These are phyloP conservation scores for Bretschneidera sinensis DNA, from an alignment of 345 rosid species.

Conservation along the genomic window DNA sequence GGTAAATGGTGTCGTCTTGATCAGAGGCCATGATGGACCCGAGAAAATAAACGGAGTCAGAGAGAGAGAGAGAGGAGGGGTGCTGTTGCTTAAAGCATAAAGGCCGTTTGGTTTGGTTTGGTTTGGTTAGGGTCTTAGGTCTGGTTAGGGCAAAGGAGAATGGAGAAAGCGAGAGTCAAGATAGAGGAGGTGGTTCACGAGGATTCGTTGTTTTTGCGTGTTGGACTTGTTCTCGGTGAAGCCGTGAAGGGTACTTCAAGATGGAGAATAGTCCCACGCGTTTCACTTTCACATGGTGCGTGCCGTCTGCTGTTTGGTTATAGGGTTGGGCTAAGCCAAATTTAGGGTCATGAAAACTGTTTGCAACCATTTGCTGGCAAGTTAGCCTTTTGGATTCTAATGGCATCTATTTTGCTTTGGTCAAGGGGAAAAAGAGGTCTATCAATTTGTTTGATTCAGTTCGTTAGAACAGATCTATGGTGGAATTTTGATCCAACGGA, in stretches of 20 bases:
- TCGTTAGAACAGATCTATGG: too few relatives aligned
- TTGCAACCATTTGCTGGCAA: too few relatives aligned
- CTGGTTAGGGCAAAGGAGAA: neutral
- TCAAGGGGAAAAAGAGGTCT: too few relatives aligned
- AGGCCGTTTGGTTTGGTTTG: neutral
- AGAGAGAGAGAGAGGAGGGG: conserved; percentile 11
- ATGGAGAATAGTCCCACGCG: neutral
- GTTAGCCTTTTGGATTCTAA: too few relatives aligned
- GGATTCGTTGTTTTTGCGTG: conserved; percentile 9
- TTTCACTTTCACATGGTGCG: too few relatives aligned
- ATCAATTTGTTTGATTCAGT: too few relatives aligned
- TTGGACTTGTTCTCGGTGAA: neutral
- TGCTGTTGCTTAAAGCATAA: conserved; percentile 5
- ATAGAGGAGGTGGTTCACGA: conserved; percentile 22
- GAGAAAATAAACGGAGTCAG: neutral
- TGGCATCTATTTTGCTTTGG: too few relatives aligned
- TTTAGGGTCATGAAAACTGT: too few relatives aligned
- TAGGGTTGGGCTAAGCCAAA: too few relatives aligned
- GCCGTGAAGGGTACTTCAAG: neutral
- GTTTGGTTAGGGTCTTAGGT: conserved; percentile 5
- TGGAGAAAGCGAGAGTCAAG: too few relatives aligned
- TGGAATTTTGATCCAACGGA: too few relatives aligned
- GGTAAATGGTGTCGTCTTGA: conserved; percentile 53
- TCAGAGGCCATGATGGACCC: conserved; percentile 71
- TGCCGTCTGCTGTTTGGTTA: too few relatives aligned